Evolutionary conservation across 768 basidiomycete genomes (phyloP), one percentile per base, ranked within the genome.

Genomic region (Sutorius australiensis): DNA sequence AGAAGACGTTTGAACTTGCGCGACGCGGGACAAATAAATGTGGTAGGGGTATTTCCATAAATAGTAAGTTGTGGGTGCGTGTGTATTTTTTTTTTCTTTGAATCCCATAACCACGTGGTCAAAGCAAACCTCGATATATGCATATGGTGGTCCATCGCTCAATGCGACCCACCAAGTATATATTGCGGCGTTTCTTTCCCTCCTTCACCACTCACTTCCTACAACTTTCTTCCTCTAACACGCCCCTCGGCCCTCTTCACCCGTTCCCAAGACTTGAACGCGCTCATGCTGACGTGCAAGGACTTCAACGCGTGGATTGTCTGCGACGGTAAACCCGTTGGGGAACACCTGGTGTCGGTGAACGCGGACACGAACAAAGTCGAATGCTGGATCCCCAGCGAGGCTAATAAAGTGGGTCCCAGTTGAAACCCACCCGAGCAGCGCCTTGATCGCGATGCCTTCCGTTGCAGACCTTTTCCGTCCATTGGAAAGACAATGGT

Each of bases 251-350:
- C 30, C 21, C 16, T 17, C 21, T 6, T 17, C 16, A 7, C 33
- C 14, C 10, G 30, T 53, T 36, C 27, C 19, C 10, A 11, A 31
- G 30, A 24, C 44, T 6, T 12, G 27, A 12, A 40, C 34, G 39
- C 8, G 5, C 30, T 48, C 8, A 82, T 81, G 78, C 75, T 84
- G 53, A 75, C 75, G 0, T 78, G 80, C 65, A 77, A 78, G 16
- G 81, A 77, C 6, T 87, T 87, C 67, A 83, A 83, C 13, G 85
- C 86, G 21, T 89, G 87, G 82, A 82, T 89, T 48, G 72, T 73
- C 33, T 78, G 75, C 37, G 77, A 80, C 31, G 80, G 77, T 5
- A 58, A 73, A 50, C 61, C 67, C 11, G 61, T 87, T 11, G 75
- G 72, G 5, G 84, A 87, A 65, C 81, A 83, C 64, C 67, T 83